Base-by-base conservation (phyloP, 2,329 filamentous ascomycete species). In the Fusarium lateritium region DNA sequence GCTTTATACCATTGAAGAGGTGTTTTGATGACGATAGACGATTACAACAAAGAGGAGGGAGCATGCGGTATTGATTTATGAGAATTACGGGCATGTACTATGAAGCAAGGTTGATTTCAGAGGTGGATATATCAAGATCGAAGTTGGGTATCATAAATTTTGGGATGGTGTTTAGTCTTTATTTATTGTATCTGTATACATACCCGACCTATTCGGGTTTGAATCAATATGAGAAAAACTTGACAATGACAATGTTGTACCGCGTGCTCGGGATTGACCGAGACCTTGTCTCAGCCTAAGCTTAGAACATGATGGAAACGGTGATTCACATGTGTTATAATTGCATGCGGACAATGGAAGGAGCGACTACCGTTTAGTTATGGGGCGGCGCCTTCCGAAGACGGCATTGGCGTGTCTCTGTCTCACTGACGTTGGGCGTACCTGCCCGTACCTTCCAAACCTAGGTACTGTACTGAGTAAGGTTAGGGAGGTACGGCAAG, bases 1-100 rank as follows among this genome's bases (percentile, higher is more conserved):
- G 54, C 58, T 70, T 47, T 75, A 67, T 60, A 73, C 65, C 42
- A 72, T 73, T 42, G 45, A 69, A 42, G 70, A 74, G 52, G 56
- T 51, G 49, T 26, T 49, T 58, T 58, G 40, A 61, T 44, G 39
- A 58, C 40, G 40, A 62, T 26, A 60, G 33, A 57, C 14, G 36
- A 31, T 43, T 40, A 38, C 10, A 51, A 24, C 39, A 44, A 62
- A 57, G 63, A 21, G 43, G 50, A 38, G 51, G 15, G 15, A 31
- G 10, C 28, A 31, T 31, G 28, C 28, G 9, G 28, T 10, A 39
- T 43, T 28, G 38, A 22, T 19, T 24, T 46, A 21, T 24, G 24
- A 21, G 14, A 34, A 8, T 24, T 19, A 21, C 28, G 40, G 43
- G 31, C 10, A 38, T 47, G 33, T 26, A 22, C 19, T 50, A 39